phyloP scores from a whole-genome alignment of 768 basidiomycete genomes.

The Termitomyces sp. region DNA sequence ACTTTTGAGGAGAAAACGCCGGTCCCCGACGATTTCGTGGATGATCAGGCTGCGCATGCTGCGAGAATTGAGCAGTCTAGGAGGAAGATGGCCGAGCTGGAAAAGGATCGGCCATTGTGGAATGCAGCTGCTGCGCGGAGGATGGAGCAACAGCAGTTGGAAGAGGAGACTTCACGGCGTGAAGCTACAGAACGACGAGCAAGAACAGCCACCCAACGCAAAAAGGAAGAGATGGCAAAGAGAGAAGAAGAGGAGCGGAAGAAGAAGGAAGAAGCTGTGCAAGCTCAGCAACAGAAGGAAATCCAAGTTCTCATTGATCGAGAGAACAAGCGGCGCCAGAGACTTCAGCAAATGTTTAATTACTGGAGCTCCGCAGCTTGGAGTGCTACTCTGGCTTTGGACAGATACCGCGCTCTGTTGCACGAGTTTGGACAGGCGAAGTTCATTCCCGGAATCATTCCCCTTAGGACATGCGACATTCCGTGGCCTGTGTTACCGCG shows the following conservation, averaged over 20 bases:
- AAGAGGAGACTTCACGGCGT: constrained; percentile 25
- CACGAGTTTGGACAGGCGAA: constrained; percentile 60
- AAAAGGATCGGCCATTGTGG: constrained; percentile 58
- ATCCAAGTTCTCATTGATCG: constrained; percentile 20
- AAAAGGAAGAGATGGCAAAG: constrained; percentile 24
- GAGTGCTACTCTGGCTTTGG: constrained; percentile 61
- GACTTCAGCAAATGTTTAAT: constrained; percentile 37
- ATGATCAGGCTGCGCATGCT: constrained; percentile 30
- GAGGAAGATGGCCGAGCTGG: constrained; percentile 62
- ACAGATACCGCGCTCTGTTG: constrained; percentile 56
- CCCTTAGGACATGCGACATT: constrained; percentile 54
- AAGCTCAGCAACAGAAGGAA: constrained; percentile 12
- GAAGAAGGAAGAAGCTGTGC: constrained; percentile 14
- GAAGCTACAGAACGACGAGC: constrained; percentile 18
- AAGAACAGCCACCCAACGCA: constrained; percentile 14
- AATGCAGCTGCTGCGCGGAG: constrained; percentile 46
- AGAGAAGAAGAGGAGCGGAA: constrained; percentile 11
- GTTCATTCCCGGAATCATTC: constrained; percentile 43
- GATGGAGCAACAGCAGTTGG: constrained; percentile 32
- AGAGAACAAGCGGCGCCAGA: constrained; percentile 30
- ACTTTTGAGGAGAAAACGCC: constrained; percentile 8
- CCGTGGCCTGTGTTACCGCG: constrained; percentile 75
- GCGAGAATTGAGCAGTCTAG: constrained; percentile 57
- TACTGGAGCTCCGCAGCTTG: constrained; percentile 59
- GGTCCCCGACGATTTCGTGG: constrained; percentile 15